Conservation (phyloP, 176 grass and related monocot genomes). For the Zoysia japonica region DNA sequence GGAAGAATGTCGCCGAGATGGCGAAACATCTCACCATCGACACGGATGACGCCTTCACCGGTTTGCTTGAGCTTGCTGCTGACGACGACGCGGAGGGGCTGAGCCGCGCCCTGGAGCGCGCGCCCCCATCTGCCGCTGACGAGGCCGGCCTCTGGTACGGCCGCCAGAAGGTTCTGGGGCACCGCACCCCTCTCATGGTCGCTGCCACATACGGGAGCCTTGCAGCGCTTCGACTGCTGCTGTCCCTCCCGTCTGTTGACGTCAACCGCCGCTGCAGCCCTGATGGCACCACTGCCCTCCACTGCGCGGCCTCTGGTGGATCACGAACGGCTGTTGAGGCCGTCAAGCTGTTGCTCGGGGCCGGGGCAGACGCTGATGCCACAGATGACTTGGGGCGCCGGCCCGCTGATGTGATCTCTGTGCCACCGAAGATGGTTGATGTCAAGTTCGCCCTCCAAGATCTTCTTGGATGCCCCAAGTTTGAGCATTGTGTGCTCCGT, state of each 20-base stretch:
- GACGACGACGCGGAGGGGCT: conserved; percentile 53
- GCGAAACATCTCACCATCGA: conserved; percentile 55
- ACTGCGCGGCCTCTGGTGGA: conserved; percentile 77
- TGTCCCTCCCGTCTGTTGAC: conserved; percentile 58
- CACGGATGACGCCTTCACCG: conserved; percentile 58
- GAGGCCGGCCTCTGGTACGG: conserved; percentile 77
- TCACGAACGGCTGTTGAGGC: conserved; percentile 48
- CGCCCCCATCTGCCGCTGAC: conserved; percentile 47
- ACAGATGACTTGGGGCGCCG: conserved; percentile 52
- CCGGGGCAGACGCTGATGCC: conserved; percentile 50
- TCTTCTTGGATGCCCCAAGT: conserved; percentile 48
- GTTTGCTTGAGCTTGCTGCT: conserved; percentile 68
- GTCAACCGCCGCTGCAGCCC: conserved; percentile 53
- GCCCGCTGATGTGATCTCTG: conserved; percentile 65
- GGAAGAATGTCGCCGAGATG: conserved; percentile 62
- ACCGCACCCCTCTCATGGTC: conserved; percentile 77
- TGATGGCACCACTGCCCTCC: conserved; percentile 67
- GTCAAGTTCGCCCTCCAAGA: conserved; percentile 59
- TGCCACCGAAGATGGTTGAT: conserved; percentile 47
- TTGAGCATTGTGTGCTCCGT: conserved; percentile 36
- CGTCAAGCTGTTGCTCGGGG: conserved; percentile 52
- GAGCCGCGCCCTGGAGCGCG: conserved; percentile 46
- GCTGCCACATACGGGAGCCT: conserved; percentile 74
- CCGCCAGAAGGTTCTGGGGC: conserved; percentile 63
- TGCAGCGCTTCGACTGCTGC: conserved; percentile 41